These are phyloP conservation scores for Cerioporus squamosus DNA, from an alignment of 1,284 basidiomycete genomes.

Conservation along the genomic window DNA sequence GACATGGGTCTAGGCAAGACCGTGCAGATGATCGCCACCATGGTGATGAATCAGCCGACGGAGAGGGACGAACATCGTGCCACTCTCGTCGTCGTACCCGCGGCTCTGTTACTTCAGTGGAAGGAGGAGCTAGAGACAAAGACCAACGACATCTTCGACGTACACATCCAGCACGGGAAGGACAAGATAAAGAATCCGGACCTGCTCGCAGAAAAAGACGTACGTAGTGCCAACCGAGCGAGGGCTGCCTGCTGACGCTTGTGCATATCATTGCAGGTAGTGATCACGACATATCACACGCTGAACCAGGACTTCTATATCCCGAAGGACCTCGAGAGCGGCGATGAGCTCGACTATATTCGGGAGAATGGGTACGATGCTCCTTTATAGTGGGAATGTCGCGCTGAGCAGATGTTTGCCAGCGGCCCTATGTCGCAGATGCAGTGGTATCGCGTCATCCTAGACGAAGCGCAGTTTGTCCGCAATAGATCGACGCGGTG, in stretches of 20 bases:
- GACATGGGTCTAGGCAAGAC: constrained; percentile 90
- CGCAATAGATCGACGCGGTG: constrained; percentile 65
- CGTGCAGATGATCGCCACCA: constrained; percentile 76
- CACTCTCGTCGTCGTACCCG: constrained; percentile 71
- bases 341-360: constrained; percentile 53
- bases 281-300: constrained; percentile 74
- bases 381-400: background rate
- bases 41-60: constrained; percentile 60
- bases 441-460: constrained; percentile 64
- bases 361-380: constrained; percentile 49
- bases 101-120: constrained; percentile 73
- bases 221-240: constrained; percentile 36
- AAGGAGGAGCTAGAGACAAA: constrained; percentile 69
- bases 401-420: background rate
- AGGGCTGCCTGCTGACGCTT: background rate
- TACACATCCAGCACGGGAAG: constrained; percentile 69
- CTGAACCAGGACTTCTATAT: constrained; percentile 58
- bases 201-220: constrained; percentile 58
- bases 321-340: constrained; percentile 46
- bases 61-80: constrained; percentile 49
- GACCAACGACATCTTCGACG: constrained; percentile 64
- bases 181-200: constrained; percentile 58
- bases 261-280: constrained; percentile 47
- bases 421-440: constrained; percentile 60
- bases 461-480: constrained; percentile 76